Base-by-base conservation (phyloP, 306 rosid genomes). In the Carpinus viminea region DNA sequence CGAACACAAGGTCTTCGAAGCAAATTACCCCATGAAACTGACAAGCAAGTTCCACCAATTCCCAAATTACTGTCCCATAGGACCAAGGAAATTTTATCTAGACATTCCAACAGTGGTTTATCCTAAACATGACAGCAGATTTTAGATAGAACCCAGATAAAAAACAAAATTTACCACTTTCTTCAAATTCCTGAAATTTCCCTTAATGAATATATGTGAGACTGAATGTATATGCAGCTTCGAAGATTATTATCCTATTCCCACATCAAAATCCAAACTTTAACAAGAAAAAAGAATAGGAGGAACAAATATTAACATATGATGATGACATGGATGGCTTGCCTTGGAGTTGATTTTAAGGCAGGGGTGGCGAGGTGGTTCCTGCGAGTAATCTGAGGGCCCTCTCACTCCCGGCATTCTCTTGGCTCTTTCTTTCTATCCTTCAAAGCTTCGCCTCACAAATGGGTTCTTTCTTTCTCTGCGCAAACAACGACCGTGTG, bases 261-360 rank as follows among this genome's bases (percentile, higher is more conserved):
- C 50, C 24, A 38, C 1, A 1, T 36, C 3, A 38, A 66, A 36
- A 41, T 7, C 4, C 71, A 66, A 38, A 66, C 50, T 66, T 38
- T 3, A 66, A 12, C 18, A 5, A 48, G 21, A 8, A 47, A 38
- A 66, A 66, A 66, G 5, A 17, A 7, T 3, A 64, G 1, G 15
- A 59, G 12, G 2, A 59, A 36, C 6, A 4, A 20, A 64, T 34
- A n/a, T 52, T 36, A 59, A 56, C 15, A 68, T 5, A 69, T 8
- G 17, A 51, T 8, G 53, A 31, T 5, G 18, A n/a, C 24, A 70
- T 24, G 34, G 65, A 34, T 57, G 26, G 47, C 16, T 82, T 45
- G 68, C 96, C 93, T 91, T 88, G 84, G 98, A 74, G 77, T 93
- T 93, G 78, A 91, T 85, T 46, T 73, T 77, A 73, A 93, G 93